Base-by-base conservation (phyloP, 768 basidiomycete species). In the Termitomyces sp. region DNA sequence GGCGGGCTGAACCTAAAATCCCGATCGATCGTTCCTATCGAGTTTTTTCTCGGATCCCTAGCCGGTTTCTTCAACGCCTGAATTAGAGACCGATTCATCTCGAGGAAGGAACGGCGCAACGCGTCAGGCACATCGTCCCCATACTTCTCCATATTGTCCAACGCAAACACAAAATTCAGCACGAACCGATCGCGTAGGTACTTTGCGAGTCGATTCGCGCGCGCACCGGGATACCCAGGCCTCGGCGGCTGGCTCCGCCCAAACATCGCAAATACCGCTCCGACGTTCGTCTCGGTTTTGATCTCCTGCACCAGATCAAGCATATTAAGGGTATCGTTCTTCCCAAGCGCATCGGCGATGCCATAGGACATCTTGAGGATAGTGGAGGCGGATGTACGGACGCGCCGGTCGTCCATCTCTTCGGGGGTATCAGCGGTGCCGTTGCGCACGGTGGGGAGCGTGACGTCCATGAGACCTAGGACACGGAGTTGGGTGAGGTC, bases 401-500 rank as follows among this genome's bases (percentile, higher is more conserved):
- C 89, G 0, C 97, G 91, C 16, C 95, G 86, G 57, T 94, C 91
- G 57, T 94, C 92, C 65, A 79, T 89, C 71, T 95, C 94, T 65
- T 92, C 90, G 0, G 92, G 90, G 51, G 92, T 89, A 63, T 85
- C 88, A 42, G 80, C 75, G 40, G 76, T 75, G 2, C 70, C 68
- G 28, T 55, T 55, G 61, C 81, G 73, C 54, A 81, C 82, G 8
- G 85, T 87, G 18, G 87, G 83, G 60, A 98, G 89, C 4, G 89
- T 87, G 63, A 99, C 93, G 71, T 98, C 97, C 92, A 98, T 99
- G 40, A 99, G 83, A n/a, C 97, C 97, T 12, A 99, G 84, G 12
- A 96, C 87, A 32, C 89, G 89, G 44, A 99, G 81, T 60, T 94
- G 85, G 0, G 82, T 82, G n/a, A 98, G 81, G n/a, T 84, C 84